phyloP scores from a whole-genome alignment of 306 rosid genomes.

The Cucumis cinereus region DNA sequence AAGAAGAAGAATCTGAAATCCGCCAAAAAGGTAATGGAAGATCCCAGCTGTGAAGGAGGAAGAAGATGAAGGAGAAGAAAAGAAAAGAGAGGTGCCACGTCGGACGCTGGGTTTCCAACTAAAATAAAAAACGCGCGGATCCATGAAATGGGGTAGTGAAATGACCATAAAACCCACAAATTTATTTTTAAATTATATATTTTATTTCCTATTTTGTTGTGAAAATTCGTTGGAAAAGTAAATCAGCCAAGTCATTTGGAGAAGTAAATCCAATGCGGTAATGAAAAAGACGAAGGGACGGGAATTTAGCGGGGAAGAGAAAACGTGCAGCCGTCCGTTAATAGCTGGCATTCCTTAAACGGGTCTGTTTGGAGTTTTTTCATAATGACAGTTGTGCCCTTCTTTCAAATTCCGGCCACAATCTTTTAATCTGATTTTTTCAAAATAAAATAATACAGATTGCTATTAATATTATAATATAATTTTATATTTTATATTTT shows the following conservation, averaged over 20 bases:
- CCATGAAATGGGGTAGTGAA: not conserved
- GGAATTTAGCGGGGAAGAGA: not conserved
- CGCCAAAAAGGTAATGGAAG: not conserved
- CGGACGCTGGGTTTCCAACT: not conserved
- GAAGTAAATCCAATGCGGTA: not conserved
- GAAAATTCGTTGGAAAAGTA: not conserved
- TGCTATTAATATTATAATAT: not conserved
- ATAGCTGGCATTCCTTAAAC: constrained; percentile 13
- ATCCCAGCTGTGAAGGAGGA: constrained; percentile 7
- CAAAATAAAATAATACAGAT: not conserved
- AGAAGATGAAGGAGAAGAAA: not conserved
- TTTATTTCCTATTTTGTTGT: not conserved
- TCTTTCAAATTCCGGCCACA: not conserved
- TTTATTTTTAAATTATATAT: too few species aligned
- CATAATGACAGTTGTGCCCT: not conserved
- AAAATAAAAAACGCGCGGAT: not conserved
- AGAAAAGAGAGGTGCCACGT: constrained; percentile 14
- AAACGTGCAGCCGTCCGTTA: not conserved
- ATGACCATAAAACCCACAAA: not conserved
- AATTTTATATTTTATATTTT: too few species aligned
- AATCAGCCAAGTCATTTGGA: not conserved
- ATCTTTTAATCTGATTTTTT: not conserved
- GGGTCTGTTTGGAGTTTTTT: not conserved
- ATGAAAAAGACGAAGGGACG: not conserved
- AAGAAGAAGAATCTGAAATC: constrained; percentile 16